A percentile compares a stretch with the other conserved stretches of the same genome.
phyloP scores from a whole-genome alignment of 2,329 filamentous ascomycete genomes.

The Aureobasidium sp. region DNA sequence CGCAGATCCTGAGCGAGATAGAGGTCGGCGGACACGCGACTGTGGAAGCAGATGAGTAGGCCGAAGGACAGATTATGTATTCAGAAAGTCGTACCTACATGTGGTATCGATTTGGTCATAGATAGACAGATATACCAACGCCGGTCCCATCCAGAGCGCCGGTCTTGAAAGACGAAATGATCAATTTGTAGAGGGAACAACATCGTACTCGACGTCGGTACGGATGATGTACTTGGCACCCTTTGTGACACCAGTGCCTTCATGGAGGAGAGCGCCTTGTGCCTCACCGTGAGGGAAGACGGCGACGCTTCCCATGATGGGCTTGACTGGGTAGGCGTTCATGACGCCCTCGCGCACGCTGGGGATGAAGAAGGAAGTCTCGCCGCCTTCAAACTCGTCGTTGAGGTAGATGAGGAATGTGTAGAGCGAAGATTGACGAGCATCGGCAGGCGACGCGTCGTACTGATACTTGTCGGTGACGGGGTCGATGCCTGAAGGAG shows the following conservation, averaged over 20 bases:
- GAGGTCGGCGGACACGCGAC: slow-evolving; percentile 13
- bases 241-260: slow-evolving; percentile 61
- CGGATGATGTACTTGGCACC: slow-evolving; percentile 62
- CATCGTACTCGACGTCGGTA: slow-evolving; percentile 63
- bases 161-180: neutral
- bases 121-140: neutral
- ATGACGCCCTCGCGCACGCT: slow-evolving; percentile 55
- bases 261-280: slow-evolving; percentile 57
- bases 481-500: slow-evolving; percentile 55
- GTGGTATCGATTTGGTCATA: neutral
- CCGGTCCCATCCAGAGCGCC: neutral
- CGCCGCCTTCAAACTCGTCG: slow-evolving; percentile 62
- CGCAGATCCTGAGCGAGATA: slow-evolving; percentile 16
- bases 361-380: slow-evolving; percentile 64
- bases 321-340: slow-evolving; percentile 61
- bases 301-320: slow-evolving; percentile 59
- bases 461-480: slow-evolving; percentile 54
- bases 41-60: neutral
- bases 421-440: slow-evolving; percentile 58
- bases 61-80: neutral
- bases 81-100: neutral
- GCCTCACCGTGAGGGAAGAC: slow-evolving; percentile 64
- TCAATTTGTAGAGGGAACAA: slow-evolving; percentile 28
- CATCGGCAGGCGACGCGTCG: slow-evolving; percentile 52
- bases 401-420: slow-evolving; percentile 64